Base-by-base conservation (phyloP, 2,329 filamentous ascomycete genomes). In the Incumbomyces lentus region DNA sequence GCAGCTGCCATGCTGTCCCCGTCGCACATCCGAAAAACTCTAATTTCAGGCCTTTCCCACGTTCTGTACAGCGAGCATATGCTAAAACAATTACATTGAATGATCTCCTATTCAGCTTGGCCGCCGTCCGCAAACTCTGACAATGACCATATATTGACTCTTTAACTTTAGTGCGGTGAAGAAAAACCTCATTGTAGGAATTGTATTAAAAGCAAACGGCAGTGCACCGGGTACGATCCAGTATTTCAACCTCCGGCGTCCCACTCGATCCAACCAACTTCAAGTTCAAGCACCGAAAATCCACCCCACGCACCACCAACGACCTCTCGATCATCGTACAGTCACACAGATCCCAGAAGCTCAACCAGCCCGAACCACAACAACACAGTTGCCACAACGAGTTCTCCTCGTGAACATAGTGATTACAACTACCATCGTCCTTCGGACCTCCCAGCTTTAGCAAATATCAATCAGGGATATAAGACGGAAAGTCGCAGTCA, bases 171-270 rank as follows among this genome's bases (percentile, higher is more conserved):
- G 92, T 98, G 92, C 70, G 92, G 96, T 77, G 92, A 98, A 73
- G 81, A 80, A 51, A 88, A 95, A 66, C 92, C 92, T 17, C 81
- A 83, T 50, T 98, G 92, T 73, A 69, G 77, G 57, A 82, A 82
- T 61, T 82, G 79, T 59, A 72, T 76, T 55, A 82, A 82, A 62
- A 80, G 76, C 64, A 82, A 82, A 61, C 75, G 79, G 58, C 76
- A 81, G 61, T 82, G 79, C 59, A 62, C 81, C 51, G 79, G 79
- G 49, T 82, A 82, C 73, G 79, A 82, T 59, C 78, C 78, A 31
- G 78, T 81, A 53, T 82, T 81, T 69, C 78, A 75, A 82, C 87
- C 68, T 87, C 79, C 82, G 58, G 44, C 49, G 29, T 51, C 54
- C n/a, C 53, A 55, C 46, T 52, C 53, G 8, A 51, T 55, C 38